Base-by-base conservation (phyloP, 179 eudicot genomes). In the Actinidia arguta region DNA sequence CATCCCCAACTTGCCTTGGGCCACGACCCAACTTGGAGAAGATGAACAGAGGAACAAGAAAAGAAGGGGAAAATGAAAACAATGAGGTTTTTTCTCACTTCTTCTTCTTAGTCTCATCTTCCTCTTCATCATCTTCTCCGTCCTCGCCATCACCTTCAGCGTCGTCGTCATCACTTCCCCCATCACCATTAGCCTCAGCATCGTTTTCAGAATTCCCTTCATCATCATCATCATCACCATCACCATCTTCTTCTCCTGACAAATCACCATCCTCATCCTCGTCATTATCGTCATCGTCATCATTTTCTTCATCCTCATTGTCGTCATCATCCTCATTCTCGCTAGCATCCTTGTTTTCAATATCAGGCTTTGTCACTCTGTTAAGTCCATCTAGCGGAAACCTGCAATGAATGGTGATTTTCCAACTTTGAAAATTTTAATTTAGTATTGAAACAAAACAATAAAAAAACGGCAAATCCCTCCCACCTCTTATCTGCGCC, bases 401-500 rank as follows among this genome's bases (percentile, higher is more conserved):
- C 51, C 73, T 69, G 52, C 11, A 10, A 46, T 7, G 50, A 39
- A 69, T n/a, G n/a, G n/a, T n/a, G n/a, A n/a, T n/a, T n/a, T n/a
- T n/a, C n/a, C n/a, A n/a, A 44, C 42, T 24, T 1, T 14, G 42
- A 44, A 69, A 68, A 39, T 4, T 68, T 5, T 68, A 18, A 69
- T 17, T 69, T 69, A 22, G n/a, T n/a, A n/a, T n/a, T n/a, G n/a
- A n/a, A n/a, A n/a, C n/a, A n/a, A n/a, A 69, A 46, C 20, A 12
- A 11, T 36, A 5, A 44, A 69, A 69, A 20, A 4, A 50, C 17
- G 73, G 4, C 39, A 42, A 69, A 69, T 69, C 47, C 12, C 6
- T 18, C 73, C 51, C 18, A 69, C 73, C 73, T 39, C 25, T 44
- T 42, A 69, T 69, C 73, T 42, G 9, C 70, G 12, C 73, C 73